Evolutionary conservation across 1,139 yeast genomes (phyloP).

Genomic region (Saccharomyces hybrid): DNA sequence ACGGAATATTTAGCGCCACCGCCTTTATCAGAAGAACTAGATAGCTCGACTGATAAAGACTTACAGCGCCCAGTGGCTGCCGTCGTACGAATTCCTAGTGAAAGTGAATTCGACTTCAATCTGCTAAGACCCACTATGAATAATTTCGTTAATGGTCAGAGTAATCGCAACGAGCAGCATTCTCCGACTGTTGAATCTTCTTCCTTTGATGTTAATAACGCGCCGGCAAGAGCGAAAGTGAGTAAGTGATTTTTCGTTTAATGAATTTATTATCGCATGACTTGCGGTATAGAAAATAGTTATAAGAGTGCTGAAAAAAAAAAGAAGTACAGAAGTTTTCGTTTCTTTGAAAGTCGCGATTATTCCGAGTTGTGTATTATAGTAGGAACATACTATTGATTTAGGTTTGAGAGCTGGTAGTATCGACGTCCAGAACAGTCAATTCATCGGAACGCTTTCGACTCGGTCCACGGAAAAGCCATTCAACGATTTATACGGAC

Average conservation of each 20-base stretch:
- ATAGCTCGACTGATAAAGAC: slow-evolving; percentile 5
- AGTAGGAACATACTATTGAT: background rate
- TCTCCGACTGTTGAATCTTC: background rate
- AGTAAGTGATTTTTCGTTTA: background rate
- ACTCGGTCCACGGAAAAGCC: background rate
- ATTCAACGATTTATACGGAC: background rate
- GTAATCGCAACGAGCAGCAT: background rate
- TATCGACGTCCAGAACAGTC: background rate
- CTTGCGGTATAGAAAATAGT: background rate
- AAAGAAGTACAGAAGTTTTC: background rate
- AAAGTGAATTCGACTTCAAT: slow-evolving; percentile 5
- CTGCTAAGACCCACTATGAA: background rate
- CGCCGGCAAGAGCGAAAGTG: background rate
- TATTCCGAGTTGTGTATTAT: background rate
- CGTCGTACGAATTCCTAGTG: slow-evolving; percentile 8
- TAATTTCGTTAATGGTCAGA: background rate
- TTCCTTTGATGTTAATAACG: background rate
- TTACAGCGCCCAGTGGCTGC: slow-evolving; percentile 11
- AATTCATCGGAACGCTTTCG: background rate
- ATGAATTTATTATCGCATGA: background rate
- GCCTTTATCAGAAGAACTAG: slow-evolving; percentile 7
- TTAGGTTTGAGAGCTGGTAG: background rate
- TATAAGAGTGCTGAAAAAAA: background rate
- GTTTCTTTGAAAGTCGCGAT: background rate
- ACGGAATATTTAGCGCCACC: slow-evolving; percentile 24